Conservation (phyloP, 2,329 filamentous ascomycete genomes). For the Fusarium tricinctum region DNA sequence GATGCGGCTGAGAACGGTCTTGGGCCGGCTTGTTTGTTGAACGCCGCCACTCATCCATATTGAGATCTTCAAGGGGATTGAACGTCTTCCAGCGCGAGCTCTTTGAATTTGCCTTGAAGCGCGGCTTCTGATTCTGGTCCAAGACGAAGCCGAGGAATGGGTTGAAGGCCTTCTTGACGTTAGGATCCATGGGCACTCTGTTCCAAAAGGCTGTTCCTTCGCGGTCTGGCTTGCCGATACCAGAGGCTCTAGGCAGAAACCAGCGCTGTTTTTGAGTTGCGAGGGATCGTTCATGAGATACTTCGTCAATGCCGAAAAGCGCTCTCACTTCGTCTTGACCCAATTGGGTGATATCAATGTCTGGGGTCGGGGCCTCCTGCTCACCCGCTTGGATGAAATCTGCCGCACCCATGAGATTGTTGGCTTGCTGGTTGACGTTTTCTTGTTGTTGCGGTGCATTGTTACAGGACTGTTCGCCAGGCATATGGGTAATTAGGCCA, state of each 20-base stretch:
- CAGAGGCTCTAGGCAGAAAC: background rate
- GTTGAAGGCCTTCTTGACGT: slow-evolving; percentile 26
- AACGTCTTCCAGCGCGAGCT: slow-evolving; percentile 39
- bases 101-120: slow-evolving; percentile 4
- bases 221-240: background rate
- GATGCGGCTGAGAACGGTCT: background rate
- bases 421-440: background rate
- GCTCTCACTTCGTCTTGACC: background rate
- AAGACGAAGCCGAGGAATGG: slow-evolving; percentile 36
- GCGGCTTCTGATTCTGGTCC: slow-evolving; percentile 2
- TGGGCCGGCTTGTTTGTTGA: background rate
- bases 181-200: slow-evolving; percentile 9
- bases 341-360: background rate
- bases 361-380: no score
- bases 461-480: background rate
- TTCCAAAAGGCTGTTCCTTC: background rate
- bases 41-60: slow-evolving; percentile 41
- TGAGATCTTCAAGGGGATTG: slow-evolving; percentile 37
- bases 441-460: background rate
- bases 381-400: background rate
- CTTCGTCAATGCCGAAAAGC: background rate
- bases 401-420: background rate
- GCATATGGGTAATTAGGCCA: no score
- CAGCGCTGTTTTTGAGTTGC: background rate
- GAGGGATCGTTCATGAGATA: background rate